Base-by-base conservation (phyloP, 2,329 filamentous ascomycete species). In the Dichotomopilus funicola region DNA sequence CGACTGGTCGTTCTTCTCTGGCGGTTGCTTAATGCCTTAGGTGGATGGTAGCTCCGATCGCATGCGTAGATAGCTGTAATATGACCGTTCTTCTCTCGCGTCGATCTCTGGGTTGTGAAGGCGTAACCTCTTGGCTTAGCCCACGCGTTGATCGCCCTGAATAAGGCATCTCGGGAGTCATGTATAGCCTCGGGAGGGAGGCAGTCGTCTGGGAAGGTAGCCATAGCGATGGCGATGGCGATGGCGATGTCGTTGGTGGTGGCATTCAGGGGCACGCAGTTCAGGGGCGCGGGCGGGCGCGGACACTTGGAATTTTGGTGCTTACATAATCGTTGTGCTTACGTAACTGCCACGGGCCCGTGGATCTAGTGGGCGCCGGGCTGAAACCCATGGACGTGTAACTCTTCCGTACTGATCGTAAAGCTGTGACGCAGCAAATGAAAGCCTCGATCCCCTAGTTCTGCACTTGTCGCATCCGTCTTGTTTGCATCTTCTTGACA, bases 181-280 rank as follows among this genome's bases (percentile, higher is more conserved):
- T 43, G 44, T 36, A n/a, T 36, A 34, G 31, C 5, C 19, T 51
- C 49, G 49, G 49, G 49, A 51, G 49, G 49, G 36, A 49, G 47
- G 47, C 49, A 51, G 49, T 51, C 49, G 49, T 43, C 49, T 51
- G 49, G 40, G 40, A 51, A 51, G 40, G 31, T 37, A 19, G 38
- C 49, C 33, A 51, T n/a, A 12, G 37, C 37, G 7, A 12, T 41
- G n/a, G 48, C 10, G 9, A 27, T 50, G 46, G 35, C n/a, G 11
- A 7, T 40, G n/a, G n/a, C n/a, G n/a, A n/a, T n/a, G 31, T 5
- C 19, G 33, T 7, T n/a, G 27, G 44, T 46, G 19, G 8, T 11
- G 19, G 44, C 44, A n/a, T n/a, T n/a, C 10, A 13, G 19, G 19
- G 10, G 12, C n/a, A n/a, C n/a, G n/a, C n/a, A n/a, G n/a, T n/a